Conservation (phyloP, 2,329 filamentous ascomycete species). For the Trichoderma brevicompactum region DNA sequence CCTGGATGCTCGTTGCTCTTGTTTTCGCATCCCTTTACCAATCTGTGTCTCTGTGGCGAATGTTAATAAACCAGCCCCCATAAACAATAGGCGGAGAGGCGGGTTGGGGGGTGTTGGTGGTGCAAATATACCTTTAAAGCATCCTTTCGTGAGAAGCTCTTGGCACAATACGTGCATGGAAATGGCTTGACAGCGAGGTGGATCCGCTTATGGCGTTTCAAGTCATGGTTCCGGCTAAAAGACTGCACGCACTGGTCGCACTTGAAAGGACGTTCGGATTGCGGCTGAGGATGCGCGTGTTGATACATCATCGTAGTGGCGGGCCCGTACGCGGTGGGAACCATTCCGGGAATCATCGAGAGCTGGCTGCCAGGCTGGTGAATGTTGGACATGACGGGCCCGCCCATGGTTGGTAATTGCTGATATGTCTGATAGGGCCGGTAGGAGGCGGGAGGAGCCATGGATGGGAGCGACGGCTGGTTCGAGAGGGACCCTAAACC, state of each 20-base stretch:
- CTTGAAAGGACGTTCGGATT: conserved; percentile 86
- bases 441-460: conserved; percentile 58
- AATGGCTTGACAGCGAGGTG: conserved; percentile 96
- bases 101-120: too few species aligned
- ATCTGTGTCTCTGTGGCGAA: conserved; percentile 57
- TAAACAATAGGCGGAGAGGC: neutral
- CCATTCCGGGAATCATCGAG: conserved; percentile 68
- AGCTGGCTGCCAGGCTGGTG: conserved; percentile 74
- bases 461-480: conserved; percentile 35
- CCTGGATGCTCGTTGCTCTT: conserved; percentile 38
- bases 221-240: conserved; percentile 94
- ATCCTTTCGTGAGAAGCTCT: conserved; percentile 96
- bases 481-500: conserved; percentile 44
- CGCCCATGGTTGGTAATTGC: conserved; percentile 65
- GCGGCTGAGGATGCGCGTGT: conserved; percentile 52
- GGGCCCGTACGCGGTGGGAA: conserved; percentile 60
- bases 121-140: conserved; percentile 79
- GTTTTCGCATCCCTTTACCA: conserved; percentile 66
- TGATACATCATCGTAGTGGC: conserved; percentile 61
- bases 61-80: conserved; percentile 31
- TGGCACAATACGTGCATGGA: conserved; percentile 87
- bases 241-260: conserved; percentile 91
- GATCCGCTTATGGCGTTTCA: conserved; percentile 95
- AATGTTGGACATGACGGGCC: conserved; percentile 77
- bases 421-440: conserved; percentile 49